Conservation (phyloP, 2,329 filamentous ascomycete species). For the Ophiobolus disseminans region DNA sequence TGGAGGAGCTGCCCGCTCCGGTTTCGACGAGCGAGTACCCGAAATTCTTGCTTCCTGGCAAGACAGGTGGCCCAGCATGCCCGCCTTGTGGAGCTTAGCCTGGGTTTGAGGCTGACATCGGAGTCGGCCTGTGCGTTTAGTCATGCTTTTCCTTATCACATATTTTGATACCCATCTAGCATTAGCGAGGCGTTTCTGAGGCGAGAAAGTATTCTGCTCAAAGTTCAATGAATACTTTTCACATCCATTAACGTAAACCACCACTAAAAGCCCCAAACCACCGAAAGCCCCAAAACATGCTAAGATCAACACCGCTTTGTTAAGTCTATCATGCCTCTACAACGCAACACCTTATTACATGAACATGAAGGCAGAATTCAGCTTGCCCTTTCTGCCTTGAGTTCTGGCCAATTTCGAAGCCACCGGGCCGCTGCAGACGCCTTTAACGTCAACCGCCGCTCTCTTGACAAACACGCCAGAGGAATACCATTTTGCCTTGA, state of each 20-base stretch:
- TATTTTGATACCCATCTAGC: slow-evolving; percentile 30
- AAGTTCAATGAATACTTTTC: too few relatives aligned
- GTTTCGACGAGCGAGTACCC: slow-evolving; percentile 92
- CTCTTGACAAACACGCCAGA: not conserved
- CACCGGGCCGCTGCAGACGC: not conserved
- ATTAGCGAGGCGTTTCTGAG: slow-evolving; percentile 36
- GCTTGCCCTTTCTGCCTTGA: not conserved
- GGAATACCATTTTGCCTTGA: not conserved
- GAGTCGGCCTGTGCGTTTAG: slow-evolving; percentile 5
- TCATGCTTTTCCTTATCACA: slow-evolving; percentile 5
- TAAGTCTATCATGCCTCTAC: not conserved
- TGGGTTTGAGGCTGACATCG: slow-evolving; percentile 72
- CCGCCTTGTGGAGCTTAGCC: slow-evolving; percentile 90
- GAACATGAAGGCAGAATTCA: not conserved
- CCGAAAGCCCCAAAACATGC: not conserved
- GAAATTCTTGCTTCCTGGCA: slow-evolving; percentile 94
- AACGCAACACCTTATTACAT: not conserved
- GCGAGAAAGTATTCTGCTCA: too few relatives aligned
- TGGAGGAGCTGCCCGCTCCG: slow-evolving; percentile 64
- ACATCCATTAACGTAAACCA: not conserved
- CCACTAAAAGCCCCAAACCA: not conserved
- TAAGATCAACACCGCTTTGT: not conserved
- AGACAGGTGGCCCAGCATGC: slow-evolving; percentile 89
- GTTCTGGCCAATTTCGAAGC: not conserved
- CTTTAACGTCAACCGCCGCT: not conserved